Percentiles rank a stretch among this genome's conserved stretches.
phyloP scores from a whole-genome alignment of 768 basidiomycete species.

The Lactifluus rugatus region DNA sequence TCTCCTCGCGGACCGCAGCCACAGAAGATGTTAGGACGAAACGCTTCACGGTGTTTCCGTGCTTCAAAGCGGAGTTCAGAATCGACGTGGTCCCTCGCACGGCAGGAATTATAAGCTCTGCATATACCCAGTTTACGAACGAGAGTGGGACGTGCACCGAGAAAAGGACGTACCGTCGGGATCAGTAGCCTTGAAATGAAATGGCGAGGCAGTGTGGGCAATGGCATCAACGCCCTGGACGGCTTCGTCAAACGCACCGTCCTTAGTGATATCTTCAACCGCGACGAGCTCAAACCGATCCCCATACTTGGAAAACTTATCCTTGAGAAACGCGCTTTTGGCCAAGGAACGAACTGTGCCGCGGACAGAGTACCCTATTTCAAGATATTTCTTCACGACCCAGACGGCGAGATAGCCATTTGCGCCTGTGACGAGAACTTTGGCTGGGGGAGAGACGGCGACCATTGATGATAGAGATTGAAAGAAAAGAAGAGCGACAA shows the following conservation, averaged over 20 bases:
- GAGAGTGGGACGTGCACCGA: not conserved
- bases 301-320: slow-evolving; percentile 44
- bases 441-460: slow-evolving; percentile 26
- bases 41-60: slow-evolving; percentile 48
- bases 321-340: slow-evolving; percentile 50
- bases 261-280: slow-evolving; percentile 59
- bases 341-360: slow-evolving; percentile 53
- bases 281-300: slow-evolving; percentile 54
- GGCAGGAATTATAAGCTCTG: slow-evolving; percentile 62
- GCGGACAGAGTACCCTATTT: slow-evolving; percentile 52
- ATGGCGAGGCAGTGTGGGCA: slow-evolving; percentile 59
- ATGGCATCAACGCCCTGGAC: slow-evolving; percentile 70
- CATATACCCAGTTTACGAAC: not conserved
- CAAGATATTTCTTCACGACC: slow-evolving; percentile 46
- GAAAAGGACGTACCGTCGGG: slow-evolving; percentile 23
- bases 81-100: slow-evolving; percentile 60
- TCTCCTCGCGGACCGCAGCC: slow-evolving; percentile 34
- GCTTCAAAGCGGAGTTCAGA: slow-evolving; percentile 46
- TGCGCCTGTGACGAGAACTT: slow-evolving; percentile 47
- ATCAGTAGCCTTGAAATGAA: slow-evolving; percentile 37
- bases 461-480: slow-evolving; percentile 25
- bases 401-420: slow-evolving; percentile 53
- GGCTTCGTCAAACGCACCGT: slow-evolving; percentile 64
- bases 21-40: slow-evolving; percentile 53
- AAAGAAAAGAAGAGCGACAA: not conserved